phyloP scores from a whole-genome alignment of 768 basidiomycete genomes.

The Kwoniella shandongensis region DNA sequence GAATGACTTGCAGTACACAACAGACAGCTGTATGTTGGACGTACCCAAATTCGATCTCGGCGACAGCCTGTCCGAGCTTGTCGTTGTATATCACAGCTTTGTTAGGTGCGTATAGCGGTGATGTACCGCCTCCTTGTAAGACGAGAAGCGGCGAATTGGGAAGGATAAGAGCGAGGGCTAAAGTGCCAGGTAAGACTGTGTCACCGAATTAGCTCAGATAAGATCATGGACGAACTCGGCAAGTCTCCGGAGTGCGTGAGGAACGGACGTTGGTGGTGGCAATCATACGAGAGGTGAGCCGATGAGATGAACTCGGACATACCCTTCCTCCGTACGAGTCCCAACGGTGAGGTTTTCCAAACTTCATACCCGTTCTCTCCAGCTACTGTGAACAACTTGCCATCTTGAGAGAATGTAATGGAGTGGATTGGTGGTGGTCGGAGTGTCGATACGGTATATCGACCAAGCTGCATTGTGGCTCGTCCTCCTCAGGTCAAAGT shows the following conservation, averaged over 20 bases:
- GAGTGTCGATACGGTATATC: constrained; percentile 49
- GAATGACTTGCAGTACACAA: not conserved
- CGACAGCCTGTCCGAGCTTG: constrained; percentile 33
- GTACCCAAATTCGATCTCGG: constrained; percentile 48
- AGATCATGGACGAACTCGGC: too few species aligned
- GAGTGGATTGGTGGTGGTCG: constrained; percentile 40
- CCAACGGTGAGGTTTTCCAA: constrained; percentile 43
- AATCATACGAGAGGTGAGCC: not conserved
- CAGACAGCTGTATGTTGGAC: not conserved
- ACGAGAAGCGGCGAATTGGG: constrained; percentile 48
- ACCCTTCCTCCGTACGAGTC: constrained; percentile 39
- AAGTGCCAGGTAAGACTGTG: constrained; percentile 47
- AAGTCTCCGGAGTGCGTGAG: too few species aligned
- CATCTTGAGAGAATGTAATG: constrained; percentile 45
- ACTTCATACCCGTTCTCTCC: constrained; percentile 49
- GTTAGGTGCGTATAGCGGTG: constrained; percentile 54
- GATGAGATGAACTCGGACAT: constrained; percentile 3
- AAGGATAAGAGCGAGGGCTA: constrained; percentile 35
- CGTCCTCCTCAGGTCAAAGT: not conserved
- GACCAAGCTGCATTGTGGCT: constrained; percentile 48
- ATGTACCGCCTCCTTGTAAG: constrained; percentile 51
- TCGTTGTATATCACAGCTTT: constrained; percentile 53
- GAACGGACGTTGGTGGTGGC: too few species aligned
- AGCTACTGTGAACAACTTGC: constrained; percentile 43
- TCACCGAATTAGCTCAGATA: constrained; percentile 4